Conservation (phyloP, 1,284 basidiomycete species). For the Porodaedalea pini region DNA sequence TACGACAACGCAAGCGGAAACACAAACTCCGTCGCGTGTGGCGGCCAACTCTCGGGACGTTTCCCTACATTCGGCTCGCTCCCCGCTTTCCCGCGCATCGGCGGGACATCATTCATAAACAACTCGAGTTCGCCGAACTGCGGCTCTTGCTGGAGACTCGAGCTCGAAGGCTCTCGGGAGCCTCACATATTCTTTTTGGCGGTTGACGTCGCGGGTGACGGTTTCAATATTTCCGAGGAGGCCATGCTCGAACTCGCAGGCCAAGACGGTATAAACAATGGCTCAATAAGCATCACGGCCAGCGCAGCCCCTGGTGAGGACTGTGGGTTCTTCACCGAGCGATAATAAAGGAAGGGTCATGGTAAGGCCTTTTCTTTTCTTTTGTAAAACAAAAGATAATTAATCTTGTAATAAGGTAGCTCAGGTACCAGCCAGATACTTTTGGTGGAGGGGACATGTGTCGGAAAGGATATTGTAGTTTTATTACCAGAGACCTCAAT, state of each 20-base stretch:
- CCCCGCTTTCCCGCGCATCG: constrained; percentile 47
- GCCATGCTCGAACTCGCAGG: constrained; percentile 14
- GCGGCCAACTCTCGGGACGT: constrained; percentile 42
- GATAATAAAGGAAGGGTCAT: too few species aligned
- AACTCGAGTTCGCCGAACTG: constrained; percentile 41
- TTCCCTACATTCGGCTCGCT: constrained; percentile 46
- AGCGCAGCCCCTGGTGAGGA: too few species aligned
- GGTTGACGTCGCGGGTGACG: constrained; percentile 36
- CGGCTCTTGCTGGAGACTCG: constrained; percentile 45
- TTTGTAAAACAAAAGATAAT: too few species aligned
- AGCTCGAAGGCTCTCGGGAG: constrained; percentile 30
- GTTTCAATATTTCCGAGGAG: constrained; percentile 36
- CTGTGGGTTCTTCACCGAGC: too few species aligned
- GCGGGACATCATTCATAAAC: constrained; percentile 38
- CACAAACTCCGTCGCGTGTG: constrained; percentile 43
- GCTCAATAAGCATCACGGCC: not conserved
- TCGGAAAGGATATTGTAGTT: too few species aligned
- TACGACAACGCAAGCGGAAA: constrained; percentile 39
- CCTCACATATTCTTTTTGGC: constrained; percentile 39
- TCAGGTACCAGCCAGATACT: too few species aligned
- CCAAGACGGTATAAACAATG: not conserved
- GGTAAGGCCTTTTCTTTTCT: too few species aligned
- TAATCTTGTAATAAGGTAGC: too few species aligned
- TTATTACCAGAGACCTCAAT: too few species aligned
- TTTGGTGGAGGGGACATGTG: too few species aligned